Evolutionary conservation across 495 filamentous ascomycete genomes (phyloP), one percentile per base, ranked within the genome.

Genomic region (Podospora pseudocomata): DNA sequence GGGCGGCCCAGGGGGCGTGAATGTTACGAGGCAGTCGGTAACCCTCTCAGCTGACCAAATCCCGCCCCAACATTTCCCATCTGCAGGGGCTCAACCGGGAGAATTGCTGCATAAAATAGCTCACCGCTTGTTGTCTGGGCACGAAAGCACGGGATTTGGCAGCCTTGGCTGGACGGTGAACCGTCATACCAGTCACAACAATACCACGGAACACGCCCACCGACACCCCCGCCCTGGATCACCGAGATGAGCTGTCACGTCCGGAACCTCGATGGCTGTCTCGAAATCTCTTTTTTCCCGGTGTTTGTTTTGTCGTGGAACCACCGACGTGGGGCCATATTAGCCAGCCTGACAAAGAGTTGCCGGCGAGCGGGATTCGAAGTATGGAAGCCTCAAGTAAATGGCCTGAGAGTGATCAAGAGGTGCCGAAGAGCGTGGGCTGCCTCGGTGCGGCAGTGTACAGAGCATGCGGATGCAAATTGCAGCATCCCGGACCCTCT

Each of bases 91-190:
- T 70, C 65, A 66, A 71, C 72, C 72, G 74, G 74, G 65, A 74
- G 70, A 76, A 75, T 75, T 66, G 71, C 54, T 68, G 65, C 61
- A 71, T 68, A 71, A 73, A 74, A 72, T 67, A 72, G 67, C 74
- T 74, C 74, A 76, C 74, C 70, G 74, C 74, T 69, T 67, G 66
- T 72, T 73, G 32, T 32, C 68, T 68, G 71, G 70, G 70, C 69
- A 20, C 57, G 23, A 53, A 66, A 64, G 66, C 67, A 70, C 67
- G 67, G 60, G 49, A 68, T 64, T 26, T 54, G 39, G 60, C 60
- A 64, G 66, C 39, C 66, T 68, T 64, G 55, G 61, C 55, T 32
- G 67, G 63, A 49, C 39, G 39, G 39, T 49, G 39, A 26, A 28
- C 30, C 19, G 27, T 49, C 23, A 39, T 44, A 53, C 55, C 63